phyloP scores from a whole-genome alignment of 192 early-diverging fungal genomes.

The Rhizoclosmatium sp. region DNA sequence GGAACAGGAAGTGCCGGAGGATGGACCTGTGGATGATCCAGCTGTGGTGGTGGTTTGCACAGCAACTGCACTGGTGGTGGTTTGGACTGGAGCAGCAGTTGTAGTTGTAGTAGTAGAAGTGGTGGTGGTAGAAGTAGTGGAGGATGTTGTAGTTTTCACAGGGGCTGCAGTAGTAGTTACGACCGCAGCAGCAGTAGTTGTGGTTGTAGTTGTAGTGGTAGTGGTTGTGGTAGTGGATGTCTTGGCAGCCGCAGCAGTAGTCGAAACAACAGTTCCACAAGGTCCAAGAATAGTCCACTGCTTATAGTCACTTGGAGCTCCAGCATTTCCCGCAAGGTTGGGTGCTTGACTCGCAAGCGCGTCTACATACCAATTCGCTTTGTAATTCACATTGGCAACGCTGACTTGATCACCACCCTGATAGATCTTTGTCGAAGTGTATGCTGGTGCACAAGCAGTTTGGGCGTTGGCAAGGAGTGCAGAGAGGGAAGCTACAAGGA shows the following conservation, averaged over 20 bases:
- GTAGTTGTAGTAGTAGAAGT: background rate
- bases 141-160: background rate
- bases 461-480: too few species aligned
- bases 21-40: background rate
- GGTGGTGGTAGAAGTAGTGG: background rate
- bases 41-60: background rate
- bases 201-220: background rate
- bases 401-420: background rate
- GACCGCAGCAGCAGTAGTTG: background rate
- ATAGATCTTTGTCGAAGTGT: too few species aligned
- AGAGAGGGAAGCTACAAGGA: too few species aligned
- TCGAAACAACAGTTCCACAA: background rate
- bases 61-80: background rate
- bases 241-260: background rate
- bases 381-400: background rate
- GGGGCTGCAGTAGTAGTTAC: background rate
- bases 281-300: background rate
- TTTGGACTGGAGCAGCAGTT: too few species aligned
- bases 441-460: too few species aligned
- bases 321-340: too few species aligned
- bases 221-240: slow-evolving; percentile 1
- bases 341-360: background rate
- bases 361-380: background rate
- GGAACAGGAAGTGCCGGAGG: background rate
- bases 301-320: background rate